A percentile compares a stretch with the other conserved stretches of the same genome.
Conservation (phyloP, 78 protist genomes). For the Pigoraptor vietnamica region DNA sequence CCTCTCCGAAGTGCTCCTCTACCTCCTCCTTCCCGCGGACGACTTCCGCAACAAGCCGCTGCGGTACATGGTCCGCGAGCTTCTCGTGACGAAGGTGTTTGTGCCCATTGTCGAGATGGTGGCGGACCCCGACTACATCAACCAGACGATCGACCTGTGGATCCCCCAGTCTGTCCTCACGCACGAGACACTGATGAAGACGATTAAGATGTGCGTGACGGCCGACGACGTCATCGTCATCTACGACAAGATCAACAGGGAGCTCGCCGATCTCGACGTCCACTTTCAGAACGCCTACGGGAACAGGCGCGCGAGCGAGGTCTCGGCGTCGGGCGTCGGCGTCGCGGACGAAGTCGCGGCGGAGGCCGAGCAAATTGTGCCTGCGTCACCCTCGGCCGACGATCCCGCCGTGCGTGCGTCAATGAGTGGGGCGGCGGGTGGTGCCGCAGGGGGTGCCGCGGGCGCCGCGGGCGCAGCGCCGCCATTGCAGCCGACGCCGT, state of each 20-base stretch:
- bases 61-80: neutral
- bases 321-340: neutral
- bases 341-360: neutral
- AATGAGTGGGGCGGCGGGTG: neutral
- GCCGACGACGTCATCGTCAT: neutral
- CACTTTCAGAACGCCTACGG: neutral
- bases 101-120: neutral
- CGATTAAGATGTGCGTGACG: neutral
- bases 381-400: neutral
- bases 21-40: neutral
- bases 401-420: neutral
- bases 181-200: neutral
- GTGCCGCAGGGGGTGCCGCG: neutral
- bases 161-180: neutral
- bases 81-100: neutral
- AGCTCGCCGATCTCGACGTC: neutral
- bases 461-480: no score
- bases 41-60: neutral
- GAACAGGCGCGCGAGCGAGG: neutral
- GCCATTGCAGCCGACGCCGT: no score
- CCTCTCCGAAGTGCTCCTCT: neutral
- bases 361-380: neutral
- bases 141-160: neutral
- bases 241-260: neutral
- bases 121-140: slow-evolving; percentile 1